These are phyloP conservation scores for Rhizopogon vesiculosus DNA, from an alignment of 768 basidiomycete species.

Conservation along the genomic window DNA sequence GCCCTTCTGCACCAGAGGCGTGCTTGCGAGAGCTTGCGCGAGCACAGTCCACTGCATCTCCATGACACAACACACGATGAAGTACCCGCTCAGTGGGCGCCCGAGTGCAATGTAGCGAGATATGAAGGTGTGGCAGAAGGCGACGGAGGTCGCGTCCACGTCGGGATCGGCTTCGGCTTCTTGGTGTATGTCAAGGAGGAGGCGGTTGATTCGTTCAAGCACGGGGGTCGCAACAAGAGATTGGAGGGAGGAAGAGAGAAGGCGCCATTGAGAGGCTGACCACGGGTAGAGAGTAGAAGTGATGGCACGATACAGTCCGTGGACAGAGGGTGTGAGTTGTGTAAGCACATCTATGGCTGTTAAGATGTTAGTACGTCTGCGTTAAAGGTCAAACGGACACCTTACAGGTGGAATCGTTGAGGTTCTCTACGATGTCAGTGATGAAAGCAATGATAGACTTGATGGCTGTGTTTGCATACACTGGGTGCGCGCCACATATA, in stretches of 20 bases:
- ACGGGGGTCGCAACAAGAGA: constrained; percentile 59
- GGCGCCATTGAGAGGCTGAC: constrained; percentile 62
- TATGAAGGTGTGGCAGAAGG: constrained; percentile 64
- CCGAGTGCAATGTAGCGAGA: constrained; percentile 71
- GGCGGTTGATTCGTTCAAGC: constrained; percentile 69
- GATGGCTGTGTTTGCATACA: constrained; percentile 46
- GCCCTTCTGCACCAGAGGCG: constrained; percentile 21
- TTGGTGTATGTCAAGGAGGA: constrained; percentile 57
- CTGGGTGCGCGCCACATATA: constrained; percentile 49
- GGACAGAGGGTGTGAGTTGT: constrained; percentile 75
- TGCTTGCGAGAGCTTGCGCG: constrained; percentile 56
- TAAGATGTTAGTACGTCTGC: not conserved
- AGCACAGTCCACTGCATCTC: constrained; percentile 85
- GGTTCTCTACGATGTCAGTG: constrained; percentile 36
- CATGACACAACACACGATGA: constrained; percentile 84
- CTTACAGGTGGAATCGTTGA: constrained; percentile 54
- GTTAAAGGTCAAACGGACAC: not conserved
- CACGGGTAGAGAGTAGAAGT: constrained; percentile 75
- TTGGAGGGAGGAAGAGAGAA: constrained; percentile 48
- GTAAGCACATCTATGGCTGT: constrained; percentile 69
- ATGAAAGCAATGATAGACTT: not conserved
- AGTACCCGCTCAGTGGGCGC: constrained; percentile 81
- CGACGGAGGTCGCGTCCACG: constrained; percentile 35
- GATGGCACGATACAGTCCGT: constrained; percentile 84
- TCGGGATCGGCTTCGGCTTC: constrained; percentile 43